Conservation (phyloP, 495 filamentous ascomycete species). For the Aspergillus hancockii region DNA sequence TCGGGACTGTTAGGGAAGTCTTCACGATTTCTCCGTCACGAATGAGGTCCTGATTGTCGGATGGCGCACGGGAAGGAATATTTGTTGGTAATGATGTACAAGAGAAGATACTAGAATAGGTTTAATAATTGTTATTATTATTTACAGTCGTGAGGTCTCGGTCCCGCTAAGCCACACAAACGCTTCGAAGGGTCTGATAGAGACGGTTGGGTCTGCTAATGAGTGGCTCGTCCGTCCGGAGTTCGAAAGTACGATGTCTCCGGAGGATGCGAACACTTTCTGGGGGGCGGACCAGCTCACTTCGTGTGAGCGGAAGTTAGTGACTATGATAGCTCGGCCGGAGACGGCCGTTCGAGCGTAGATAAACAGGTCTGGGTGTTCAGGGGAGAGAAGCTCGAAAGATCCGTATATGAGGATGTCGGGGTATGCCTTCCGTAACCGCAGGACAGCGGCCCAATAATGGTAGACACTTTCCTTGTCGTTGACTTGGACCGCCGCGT, state of each 20-base stretch:
- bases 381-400: slow-evolving; percentile 6
- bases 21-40: not conserved
- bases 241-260: not conserved
- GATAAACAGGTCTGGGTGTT: slow-evolving; percentile 9
- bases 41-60: not conserved
- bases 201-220: not conserved
- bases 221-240: not conserved
- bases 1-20: not conserved
- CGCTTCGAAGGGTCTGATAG: not conserved
- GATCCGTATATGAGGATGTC: slow-evolving; percentile 13
- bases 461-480: slow-evolving; percentile 33
- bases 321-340: slow-evolving; percentile 3
- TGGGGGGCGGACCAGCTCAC: slow-evolving; percentile 6
- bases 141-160: not conserved
- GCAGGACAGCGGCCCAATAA: slow-evolving; percentile 45
- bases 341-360: not conserved
- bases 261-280: not conserved
- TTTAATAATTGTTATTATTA: not conserved
- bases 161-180: not conserved
- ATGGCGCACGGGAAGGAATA: not conserved
- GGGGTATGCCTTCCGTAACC: slow-evolving; percentile 43
- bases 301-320: slow-evolving; percentile 7
- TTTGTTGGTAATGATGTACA: not conserved
- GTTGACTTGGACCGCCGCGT: slow-evolving; percentile 39
- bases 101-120: not conserved